These are phyloP conservation scores for Pichia membranifaciens DNA, from an alignment of 805 yeast species.

Conservation along the genomic window DNA sequence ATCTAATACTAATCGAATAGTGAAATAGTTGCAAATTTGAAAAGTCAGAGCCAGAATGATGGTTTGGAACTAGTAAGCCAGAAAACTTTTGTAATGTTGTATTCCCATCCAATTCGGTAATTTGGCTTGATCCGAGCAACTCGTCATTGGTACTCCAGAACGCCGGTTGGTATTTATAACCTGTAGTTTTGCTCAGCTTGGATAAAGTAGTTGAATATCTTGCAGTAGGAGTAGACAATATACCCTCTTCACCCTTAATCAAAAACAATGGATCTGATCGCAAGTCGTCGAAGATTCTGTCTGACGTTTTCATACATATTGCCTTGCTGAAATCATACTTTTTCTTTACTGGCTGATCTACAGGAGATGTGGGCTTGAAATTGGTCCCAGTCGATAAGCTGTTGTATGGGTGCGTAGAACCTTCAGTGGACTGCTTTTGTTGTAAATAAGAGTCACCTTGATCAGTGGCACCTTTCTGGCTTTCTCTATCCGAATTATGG, in stretches of 20 bases:
- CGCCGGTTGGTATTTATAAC: constrained; percentile 14
- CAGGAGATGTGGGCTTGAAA: neutral
- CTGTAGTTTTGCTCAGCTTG: neutral
- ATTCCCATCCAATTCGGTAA: constrained; percentile 1
- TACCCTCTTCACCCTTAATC: constrained; percentile 21
- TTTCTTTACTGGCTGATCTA: constrained; percentile 11
- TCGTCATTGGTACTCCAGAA: constrained; percentile 14
- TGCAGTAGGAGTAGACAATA: constrained; percentile 28
- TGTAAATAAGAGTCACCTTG: neutral
- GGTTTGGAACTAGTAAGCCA: constrained; percentile 25
- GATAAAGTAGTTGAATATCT: constrained; percentile 28
- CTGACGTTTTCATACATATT: constrained; percentile 53
- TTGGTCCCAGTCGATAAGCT: neutral
- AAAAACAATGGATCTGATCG: constrained; percentile 38
- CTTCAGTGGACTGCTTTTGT: neutral
- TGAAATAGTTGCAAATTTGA: constrained; percentile 23
- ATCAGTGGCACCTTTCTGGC: neutral
- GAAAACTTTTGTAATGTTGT: constrained; percentile 10
- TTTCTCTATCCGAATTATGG: neutral
- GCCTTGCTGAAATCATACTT: constrained; percentile 22
- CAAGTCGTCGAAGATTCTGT: constrained; percentile 62
- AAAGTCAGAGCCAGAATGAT: constrained; percentile 11
- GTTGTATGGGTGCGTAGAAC: neutral
- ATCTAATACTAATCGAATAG: constrained; percentile 26
- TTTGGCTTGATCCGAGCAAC: neutral